Evolutionary conservation across 2,329 filamentous ascomycete genomes (phyloP).

Genomic region (Paecilomyces sp.): DNA sequence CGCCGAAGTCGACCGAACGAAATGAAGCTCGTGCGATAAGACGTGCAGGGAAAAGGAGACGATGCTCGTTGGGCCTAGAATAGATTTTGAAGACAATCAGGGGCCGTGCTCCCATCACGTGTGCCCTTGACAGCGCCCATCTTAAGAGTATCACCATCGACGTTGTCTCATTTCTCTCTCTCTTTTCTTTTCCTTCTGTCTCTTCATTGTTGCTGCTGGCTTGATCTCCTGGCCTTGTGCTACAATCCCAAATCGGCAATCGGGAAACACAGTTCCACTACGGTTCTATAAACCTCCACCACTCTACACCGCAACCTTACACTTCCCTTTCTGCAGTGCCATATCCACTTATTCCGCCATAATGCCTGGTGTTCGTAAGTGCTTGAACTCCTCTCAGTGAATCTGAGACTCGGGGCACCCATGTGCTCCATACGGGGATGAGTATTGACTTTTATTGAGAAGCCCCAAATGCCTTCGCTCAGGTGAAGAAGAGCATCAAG

Average conservation of each 20-base stretch:
- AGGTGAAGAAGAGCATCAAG: constrained; percentile 27
- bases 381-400: neutral
- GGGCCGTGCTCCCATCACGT: constrained; percentile 1
- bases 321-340: too few species aligned
- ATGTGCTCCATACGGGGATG: neutral
- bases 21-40: neutral
- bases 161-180: neutral
- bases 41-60: neutral
- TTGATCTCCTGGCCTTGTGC: neutral
- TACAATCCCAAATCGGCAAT: neutral
- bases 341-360: constrained; percentile 4
- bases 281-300: neutral
- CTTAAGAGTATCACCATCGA: constrained; percentile 1
- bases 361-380: constrained; percentile 30
- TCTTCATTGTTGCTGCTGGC: neutral
- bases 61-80: neutral
- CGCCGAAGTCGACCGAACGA: neutral
- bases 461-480: constrained; percentile 24
- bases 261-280: neutral
- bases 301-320: neutral
- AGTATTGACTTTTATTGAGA: neutral
- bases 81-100: neutral
- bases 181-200: neutral
- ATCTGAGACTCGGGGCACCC: neutral
- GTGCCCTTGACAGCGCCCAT: neutral